These are phyloP conservation scores for Debaryomyces tyrocola DNA, from an alignment of 805 yeast genomes.

Conservation along the genomic window DNA sequence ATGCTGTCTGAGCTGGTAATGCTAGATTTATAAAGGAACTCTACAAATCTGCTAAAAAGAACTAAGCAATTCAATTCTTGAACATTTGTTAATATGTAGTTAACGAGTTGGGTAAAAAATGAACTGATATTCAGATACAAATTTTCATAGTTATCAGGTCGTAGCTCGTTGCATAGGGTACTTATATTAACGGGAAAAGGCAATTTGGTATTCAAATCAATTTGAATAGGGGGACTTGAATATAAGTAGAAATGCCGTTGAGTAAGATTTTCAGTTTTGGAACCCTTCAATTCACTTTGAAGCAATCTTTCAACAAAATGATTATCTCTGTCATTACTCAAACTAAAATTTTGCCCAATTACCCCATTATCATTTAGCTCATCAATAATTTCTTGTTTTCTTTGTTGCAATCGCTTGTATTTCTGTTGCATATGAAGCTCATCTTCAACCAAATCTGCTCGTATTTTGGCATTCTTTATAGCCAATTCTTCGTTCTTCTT, in stretches of 20 bases:
- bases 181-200: not conserved
- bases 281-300: not conserved
- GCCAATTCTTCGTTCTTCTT: constrained; percentile 23
- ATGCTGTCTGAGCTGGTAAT: not conserved
- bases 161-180: not conserved
- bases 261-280: no score
- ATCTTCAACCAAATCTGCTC: constrained; percentile 17
- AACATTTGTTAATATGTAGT: constrained; percentile 6
- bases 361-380: constrained; percentile 37
- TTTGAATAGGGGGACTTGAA: constrained; percentile 1
- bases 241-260: constrained; percentile 25
- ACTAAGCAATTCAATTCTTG: constrained; percentile 4
- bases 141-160: not conserved
- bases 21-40: not conserved
- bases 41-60: not conserved
- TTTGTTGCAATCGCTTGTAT: constrained; percentile 10
- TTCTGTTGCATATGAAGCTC: constrained; percentile 14
- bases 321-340: constrained; percentile 16
- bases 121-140: not conserved
- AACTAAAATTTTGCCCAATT: constrained; percentile 13
- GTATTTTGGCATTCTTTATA: constrained; percentile 18
- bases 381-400: constrained; percentile 15
- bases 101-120: constrained; percentile 6
- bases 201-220: not conserved
- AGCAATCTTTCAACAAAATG: constrained; percentile 17